Evolutionary conservation across 805 yeast genomes (phyloP).

Genomic region (Ogataea paradorogensis): DNA sequence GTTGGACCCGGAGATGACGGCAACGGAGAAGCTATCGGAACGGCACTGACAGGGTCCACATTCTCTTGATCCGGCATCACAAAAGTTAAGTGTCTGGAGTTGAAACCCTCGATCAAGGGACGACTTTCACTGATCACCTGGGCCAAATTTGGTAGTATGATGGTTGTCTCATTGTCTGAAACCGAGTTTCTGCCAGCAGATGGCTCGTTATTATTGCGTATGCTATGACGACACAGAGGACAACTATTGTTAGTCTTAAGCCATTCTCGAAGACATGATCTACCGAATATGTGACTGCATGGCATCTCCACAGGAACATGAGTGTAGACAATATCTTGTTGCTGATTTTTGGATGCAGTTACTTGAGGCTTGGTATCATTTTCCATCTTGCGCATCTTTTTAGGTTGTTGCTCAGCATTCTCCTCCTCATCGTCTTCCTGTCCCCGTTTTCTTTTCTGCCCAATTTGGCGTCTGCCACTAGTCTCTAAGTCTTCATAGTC

Average conservation of each 20-base stretch:
- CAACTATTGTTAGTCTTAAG: slow-evolving; percentile 69
- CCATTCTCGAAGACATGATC: slow-evolving; percentile 85
- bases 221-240: slow-evolving; percentile 75
- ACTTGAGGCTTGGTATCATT: slow-evolving; percentile 11
- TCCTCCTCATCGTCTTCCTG: slow-evolving; percentile 10
- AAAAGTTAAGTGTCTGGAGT: slow-evolving; percentile 30
- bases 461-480: slow-evolving; percentile 4
- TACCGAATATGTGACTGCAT: slow-evolving; percentile 85
- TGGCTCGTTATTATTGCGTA: slow-evolving; percentile 35
- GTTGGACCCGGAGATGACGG: slow-evolving; percentile 2
- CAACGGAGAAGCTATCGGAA: slow-evolving; percentile 1
- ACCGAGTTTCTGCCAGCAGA: slow-evolving; percentile 9
- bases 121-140: slow-evolving; percentile 32
- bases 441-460: slow-evolving; percentile 18
- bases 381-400: slow-evolving; percentile 14
- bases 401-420: slow-evolving; percentile 6
- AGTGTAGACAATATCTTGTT: slow-evolving; percentile 28
- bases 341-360: slow-evolving; percentile 21
- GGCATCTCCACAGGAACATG: slow-evolving; percentile 77
- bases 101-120: slow-evolving; percentile 29
- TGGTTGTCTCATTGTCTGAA: slow-evolving; percentile 28
- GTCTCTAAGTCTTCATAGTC: slow-evolving; percentile 30
- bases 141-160: slow-evolving; percentile 37
- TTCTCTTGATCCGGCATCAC: slow-evolving; percentile 31
- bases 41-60: slow-evolving; percentile 4